Evolutionary conservation across 2,329 filamentous ascomycete species (phyloP).

Genomic region (Graphium sp.): DNA sequence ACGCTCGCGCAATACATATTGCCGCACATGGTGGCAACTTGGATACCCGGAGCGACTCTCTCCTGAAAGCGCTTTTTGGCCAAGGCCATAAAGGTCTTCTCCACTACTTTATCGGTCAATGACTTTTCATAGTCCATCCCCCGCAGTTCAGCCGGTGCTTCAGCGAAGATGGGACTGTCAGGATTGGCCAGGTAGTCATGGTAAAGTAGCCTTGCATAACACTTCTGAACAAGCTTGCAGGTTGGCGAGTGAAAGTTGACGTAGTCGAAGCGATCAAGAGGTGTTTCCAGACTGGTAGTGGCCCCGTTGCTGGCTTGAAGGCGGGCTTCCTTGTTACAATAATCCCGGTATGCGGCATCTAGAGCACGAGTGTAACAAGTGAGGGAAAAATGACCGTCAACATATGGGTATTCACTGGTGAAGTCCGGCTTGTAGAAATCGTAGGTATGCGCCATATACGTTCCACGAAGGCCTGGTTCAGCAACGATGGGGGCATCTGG

Average conservation of each 20-base stretch:
- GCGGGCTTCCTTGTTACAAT: constrained; percentile 54
- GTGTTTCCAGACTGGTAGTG: constrained; percentile 32
- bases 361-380: constrained; percentile 70
- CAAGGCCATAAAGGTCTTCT: constrained; percentile 74
- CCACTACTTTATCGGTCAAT: constrained; percentile 62
- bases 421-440: constrained; percentile 87
- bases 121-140: constrained; percentile 69
- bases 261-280: constrained; percentile 70
- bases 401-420: constrained; percentile 73
- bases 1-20: constrained; percentile 57
- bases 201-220: constrained; percentile 69
- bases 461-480: constrained; percentile 64
- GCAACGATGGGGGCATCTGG: constrained; percentile 61
- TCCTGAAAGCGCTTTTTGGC: constrained; percentile 75
- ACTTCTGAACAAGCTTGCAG: constrained; percentile 79
- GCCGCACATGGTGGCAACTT: constrained; percentile 61
- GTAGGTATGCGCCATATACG: constrained; percentile 71
- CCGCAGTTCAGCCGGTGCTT: constrained; percentile 59
- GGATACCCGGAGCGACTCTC: constrained; percentile 55
- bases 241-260: constrained; percentile 70
- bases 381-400: constrained; percentile 70
- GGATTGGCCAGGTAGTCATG: constrained; percentile 68
- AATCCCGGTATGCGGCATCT: constrained; percentile 67
- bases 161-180: constrained; percentile 48
- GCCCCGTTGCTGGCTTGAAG: constrained; percentile 35